phyloP scores from a whole-genome alignment of 306 rosid species.

The Oxytropis ochrocephala region DNA sequence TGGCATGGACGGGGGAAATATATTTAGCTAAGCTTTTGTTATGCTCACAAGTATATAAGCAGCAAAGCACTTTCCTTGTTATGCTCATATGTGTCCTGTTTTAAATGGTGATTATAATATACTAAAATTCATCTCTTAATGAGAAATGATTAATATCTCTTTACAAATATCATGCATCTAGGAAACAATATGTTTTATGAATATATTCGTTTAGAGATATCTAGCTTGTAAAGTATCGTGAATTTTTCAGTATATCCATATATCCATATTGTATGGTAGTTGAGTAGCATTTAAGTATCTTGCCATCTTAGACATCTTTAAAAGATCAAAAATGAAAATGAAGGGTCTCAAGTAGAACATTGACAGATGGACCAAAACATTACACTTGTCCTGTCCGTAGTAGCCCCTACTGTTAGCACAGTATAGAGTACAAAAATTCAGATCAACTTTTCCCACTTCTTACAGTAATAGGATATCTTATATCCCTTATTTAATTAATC shows the following conservation, averaged over 20 bases:
- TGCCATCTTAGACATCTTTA: background rate
- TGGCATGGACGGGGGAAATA: background rate
- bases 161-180: background rate
- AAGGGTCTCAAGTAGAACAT: background rate
- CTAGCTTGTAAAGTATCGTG: background rate
- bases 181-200: background rate
- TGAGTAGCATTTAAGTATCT: background rate
- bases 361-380: constrained; percentile 5
- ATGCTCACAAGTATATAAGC: background rate
- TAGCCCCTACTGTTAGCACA: background rate
- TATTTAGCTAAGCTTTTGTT: background rate
- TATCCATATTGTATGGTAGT: background rate
- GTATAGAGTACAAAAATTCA: background rate
- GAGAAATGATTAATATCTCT: background rate
- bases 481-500: background rate
- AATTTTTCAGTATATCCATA: background rate
- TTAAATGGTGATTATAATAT: background rate
- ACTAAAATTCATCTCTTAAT: background rate
- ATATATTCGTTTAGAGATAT: background rate
- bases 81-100: background rate
- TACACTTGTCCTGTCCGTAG: background rate
- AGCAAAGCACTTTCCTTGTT: background rate
- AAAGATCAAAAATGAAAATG: background rate
- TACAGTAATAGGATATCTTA: background rate
- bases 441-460: background rate